Evolutionary conservation across 306 rosid genomes (phyloP), one percentile per base, ranked within the genome.

Genomic region (Lablab purpureus): DNA sequence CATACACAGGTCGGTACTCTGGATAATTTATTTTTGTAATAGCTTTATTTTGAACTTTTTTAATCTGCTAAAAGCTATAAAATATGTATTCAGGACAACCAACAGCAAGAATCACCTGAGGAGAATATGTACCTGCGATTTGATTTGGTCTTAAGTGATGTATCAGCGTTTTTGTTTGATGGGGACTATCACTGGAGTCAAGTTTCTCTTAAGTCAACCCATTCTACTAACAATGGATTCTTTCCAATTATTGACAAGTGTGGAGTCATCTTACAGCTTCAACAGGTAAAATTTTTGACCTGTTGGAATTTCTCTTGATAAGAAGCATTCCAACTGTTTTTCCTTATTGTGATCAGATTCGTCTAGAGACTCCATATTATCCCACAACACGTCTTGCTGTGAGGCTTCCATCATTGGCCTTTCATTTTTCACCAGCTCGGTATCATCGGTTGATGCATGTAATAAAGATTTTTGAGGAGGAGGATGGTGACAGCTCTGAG

Each of bases 351-450:
- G 79, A 75, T 25, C 84, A 95, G 99, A 93, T 92, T 87, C 87
- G 90, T 73, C 40, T 87, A 76, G 90, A 90, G 81, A 87, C 80
- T 74, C 96, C 97, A 40, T 84, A 87, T 77, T 84, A 92, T 73
- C 96, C 98, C 75, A 87, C 98, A 73, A 89, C 90, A 25, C 88
- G 97, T 71, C 86, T 95, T 68, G 95, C 99, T 58, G 91, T 91
- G 72, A 88, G 90, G 87, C 83, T 95, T 64, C 98, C 99, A 50
- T 88, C 98, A 3, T 69, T 95, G 82, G 91, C 87, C 75, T 95
- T 95, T 81, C 98, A 95, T 85, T 95, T 95, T 79, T 95, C 99
- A 17, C 99, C 99, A 19, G 97, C 99, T 69, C 91, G 99, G 69
- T 95, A 91, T 90, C 98, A 95, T 85, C 90, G 99, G 37, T 71